These are phyloP conservation scores for Ophiostoma australiae DNA, from an alignment of 2,329 filamentous ascomycete species.

Conservation along the genomic window DNA sequence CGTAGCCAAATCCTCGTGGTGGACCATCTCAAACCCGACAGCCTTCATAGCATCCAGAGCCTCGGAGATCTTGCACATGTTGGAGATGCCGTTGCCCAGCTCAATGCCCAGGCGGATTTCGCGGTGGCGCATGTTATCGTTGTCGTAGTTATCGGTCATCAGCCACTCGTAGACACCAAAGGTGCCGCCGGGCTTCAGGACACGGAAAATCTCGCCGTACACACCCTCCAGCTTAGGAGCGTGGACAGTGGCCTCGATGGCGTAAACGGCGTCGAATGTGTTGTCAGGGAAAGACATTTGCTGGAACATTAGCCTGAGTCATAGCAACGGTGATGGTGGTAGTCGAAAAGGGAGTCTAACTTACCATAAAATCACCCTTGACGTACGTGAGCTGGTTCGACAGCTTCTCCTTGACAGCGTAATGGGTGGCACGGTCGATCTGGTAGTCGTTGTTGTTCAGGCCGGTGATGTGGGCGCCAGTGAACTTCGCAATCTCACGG, in stretches of 20 bases:
- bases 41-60: conserved; percentile 76
- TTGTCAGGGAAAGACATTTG: conserved; percentile 95
- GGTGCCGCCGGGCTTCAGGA: conserved; percentile 89
- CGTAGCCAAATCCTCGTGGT: conserved; percentile 81
- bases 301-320: conserved; percentile 3
- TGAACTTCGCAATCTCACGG: conserved; percentile 93
- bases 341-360: conserved; percentile 22
- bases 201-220: conserved; percentile 90
- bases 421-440: conserved; percentile 84
- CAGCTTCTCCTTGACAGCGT: conserved; percentile 76
- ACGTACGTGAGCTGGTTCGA: conserved; percentile 75
- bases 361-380: conserved; percentile 93
- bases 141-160: conserved; percentile 95
- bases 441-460: conserved; percentile 99
- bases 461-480: conserved; percentile 80
- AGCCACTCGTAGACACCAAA: conserved; percentile 99
- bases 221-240: conserved; percentile 86
- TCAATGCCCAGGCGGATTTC: conserved; percentile 92
- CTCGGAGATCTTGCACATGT: conserved; percentile 79
- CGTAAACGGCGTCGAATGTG: conserved; percentile 90
- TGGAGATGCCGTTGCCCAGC: conserved; percentile 91
- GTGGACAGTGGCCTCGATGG: conserved; percentile 95
- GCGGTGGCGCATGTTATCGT: conserved; percentile 78
- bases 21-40: conserved; percentile 78
- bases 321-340: not conserved